A percentile compares a stretch with the other conserved stretches of the same genome.
These are phyloP conservation scores for Phytopythium helicoides DNA, from an alignment of 352 stramenopile species.

Conservation along the genomic window DNA sequence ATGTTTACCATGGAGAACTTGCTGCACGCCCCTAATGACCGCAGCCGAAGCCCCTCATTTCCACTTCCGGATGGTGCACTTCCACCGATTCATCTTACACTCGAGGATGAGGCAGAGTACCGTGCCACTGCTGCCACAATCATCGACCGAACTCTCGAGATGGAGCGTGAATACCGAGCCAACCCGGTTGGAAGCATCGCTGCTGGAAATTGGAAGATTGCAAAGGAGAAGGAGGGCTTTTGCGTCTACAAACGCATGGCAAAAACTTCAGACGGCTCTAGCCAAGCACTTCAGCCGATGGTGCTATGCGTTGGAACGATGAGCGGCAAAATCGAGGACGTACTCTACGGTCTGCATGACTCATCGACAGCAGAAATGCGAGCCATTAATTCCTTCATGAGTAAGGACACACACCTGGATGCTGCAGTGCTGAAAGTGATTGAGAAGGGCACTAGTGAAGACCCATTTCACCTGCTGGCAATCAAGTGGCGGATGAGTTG, in stretches of 20 bases:
- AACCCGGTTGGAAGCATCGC: neutral
- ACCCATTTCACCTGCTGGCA: conserved; percentile 32
- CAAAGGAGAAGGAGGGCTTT: neutral
- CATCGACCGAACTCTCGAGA: neutral
- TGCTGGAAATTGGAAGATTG: conserved; percentile 1
- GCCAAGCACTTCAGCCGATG: conserved; percentile 11
- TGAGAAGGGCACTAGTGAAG: conserved; percentile 10
- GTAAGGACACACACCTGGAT: conserved; percentile 16
- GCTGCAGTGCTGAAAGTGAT: conserved; percentile 26
- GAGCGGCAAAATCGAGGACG: conserved; percentile 12
- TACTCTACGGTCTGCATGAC: conserved; percentile 19
- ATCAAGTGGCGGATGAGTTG: conserved; percentile 34
- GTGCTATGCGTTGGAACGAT: conserved; percentile 15
- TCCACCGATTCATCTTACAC: neutral
- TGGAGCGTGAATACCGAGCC: conserved; percentile 3
- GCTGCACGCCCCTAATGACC: neutral
- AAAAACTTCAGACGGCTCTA: neutral
- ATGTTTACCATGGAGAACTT: conserved; percentile 6
- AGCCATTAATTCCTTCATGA: conserved; percentile 14
- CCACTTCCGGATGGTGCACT: neutral
- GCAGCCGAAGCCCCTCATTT: neutral
- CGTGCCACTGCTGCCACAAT: neutral
- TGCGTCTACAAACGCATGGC: conserved; percentile 5
- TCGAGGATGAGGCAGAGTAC: neutral
- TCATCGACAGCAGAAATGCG: conserved; percentile 16